These are phyloP conservation scores for Megacollybia marginata DNA, from an alignment of 768 basidiomycete species.

Conservation along the genomic window DNA sequence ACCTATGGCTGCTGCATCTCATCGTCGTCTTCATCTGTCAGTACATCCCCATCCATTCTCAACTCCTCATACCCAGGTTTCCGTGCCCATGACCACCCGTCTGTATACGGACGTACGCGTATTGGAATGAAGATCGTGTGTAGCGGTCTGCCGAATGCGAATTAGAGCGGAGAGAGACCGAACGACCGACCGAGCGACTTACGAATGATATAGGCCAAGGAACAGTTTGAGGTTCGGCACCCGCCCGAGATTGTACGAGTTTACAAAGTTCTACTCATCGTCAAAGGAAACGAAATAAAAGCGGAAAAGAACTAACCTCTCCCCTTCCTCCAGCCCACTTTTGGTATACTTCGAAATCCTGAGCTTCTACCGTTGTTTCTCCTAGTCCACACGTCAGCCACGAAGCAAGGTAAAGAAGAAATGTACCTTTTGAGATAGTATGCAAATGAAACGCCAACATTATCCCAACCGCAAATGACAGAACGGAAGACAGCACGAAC, in stretches of 20 bases:
- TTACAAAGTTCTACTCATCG: slow-evolving; percentile 59
- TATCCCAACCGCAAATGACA: slow-evolving; percentile 66
- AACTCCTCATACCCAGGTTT: slow-evolving; percentile 61
- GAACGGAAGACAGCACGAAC: slow-evolving; percentile 69
- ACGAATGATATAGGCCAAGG: slow-evolving; percentile 64
- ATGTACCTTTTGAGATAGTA: slow-evolving; percentile 44
- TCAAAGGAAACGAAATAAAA: neutral
- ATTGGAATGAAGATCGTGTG: slow-evolving; percentile 81
- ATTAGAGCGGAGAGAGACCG: neutral
- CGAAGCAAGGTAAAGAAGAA: too few species aligned
- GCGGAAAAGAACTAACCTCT: slow-evolving; percentile 41
- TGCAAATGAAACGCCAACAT: slow-evolving; percentile 73
- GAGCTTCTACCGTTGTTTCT: slow-evolving; percentile 87
- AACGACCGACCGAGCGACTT: slow-evolving; percentile 68
- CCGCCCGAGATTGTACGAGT: slow-evolving; percentile 87
- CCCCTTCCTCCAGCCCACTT: slow-evolving; percentile 60
- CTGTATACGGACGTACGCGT: slow-evolving; percentile 71
- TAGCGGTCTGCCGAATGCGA: slow-evolving; percentile 43
- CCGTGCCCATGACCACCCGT: slow-evolving; percentile 79
- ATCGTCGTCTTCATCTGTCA: slow-evolving; percentile 70
- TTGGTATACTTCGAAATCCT: slow-evolving; percentile 78
- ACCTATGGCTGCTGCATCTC: slow-evolving; percentile 1
- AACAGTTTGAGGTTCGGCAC: slow-evolving; percentile 71
- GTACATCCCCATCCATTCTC: slow-evolving; percentile 76
- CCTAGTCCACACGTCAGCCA: slow-evolving; percentile 10